These are phyloP conservation scores for Mycena epipterygia DNA, from an alignment of 768 basidiomycete genomes.

Conservation along the genomic window DNA sequence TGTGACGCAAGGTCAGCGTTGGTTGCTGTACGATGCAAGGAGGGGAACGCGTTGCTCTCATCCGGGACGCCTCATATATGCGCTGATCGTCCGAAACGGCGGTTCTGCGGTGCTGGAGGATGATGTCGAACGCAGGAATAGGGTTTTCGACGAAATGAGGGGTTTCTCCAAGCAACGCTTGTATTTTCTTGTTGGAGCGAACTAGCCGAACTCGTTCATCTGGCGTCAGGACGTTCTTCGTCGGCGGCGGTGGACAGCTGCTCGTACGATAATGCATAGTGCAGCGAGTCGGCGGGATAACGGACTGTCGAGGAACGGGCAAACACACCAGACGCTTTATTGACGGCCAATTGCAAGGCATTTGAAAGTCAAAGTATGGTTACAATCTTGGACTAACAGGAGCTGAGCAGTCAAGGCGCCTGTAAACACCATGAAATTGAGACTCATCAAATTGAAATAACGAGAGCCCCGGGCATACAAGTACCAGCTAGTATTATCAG, in stretches of 20 bases:
- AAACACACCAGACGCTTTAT: no score
- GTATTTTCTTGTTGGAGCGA: conserved; percentile 11
- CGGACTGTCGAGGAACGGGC: no score
- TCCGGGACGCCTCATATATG: background rate
- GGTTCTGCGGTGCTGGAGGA: background rate
- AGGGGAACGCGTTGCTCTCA: background rate
- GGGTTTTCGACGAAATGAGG: background rate
- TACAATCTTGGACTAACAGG: no score
- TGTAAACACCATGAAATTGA: no score
- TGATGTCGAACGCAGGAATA: background rate
- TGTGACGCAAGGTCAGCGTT: background rate
- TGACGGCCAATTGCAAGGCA: background rate
- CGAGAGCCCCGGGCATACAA: no score
- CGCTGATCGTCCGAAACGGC: no score
- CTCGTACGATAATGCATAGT: background rate
- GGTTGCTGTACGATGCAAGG: background rate
- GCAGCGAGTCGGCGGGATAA: background rate
- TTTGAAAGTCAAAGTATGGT: background rate
- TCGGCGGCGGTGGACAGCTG: background rate
- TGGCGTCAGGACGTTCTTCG: background rate
- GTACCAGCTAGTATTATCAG: no score
- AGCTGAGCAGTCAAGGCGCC: no score
- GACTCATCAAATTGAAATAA: no score
- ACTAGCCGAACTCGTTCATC: conserved; percentile 2
- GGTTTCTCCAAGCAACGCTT: conserved; percentile 2